A percentile compares a stretch with the other conserved stretches of the same genome.
Evolutionary conservation across 352 stramenopile genomes (phyloP).

Genomic region (Phytophthora pinifolia): DNA sequence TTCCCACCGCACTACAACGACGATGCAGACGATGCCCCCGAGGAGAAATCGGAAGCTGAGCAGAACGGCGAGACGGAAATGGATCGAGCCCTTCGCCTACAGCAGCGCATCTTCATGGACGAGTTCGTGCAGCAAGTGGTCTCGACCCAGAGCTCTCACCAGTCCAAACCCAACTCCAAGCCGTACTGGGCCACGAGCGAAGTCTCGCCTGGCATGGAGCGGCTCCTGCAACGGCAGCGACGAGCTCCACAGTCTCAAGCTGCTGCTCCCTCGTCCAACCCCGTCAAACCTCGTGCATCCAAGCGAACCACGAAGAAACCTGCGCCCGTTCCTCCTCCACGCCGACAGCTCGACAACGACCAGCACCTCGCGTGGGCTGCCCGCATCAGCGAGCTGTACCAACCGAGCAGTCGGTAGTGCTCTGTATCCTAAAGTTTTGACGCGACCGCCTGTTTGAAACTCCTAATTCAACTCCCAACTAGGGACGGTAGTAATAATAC

Average conservation of each 20-base stretch:
- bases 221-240: conserved; percentile 27
- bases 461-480: not conserved
- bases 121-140: conserved; percentile 59
- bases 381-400: conserved; percentile 60
- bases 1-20: conserved; percentile 7
- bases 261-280: conserved; percentile 8
- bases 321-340: conserved; percentile 1
- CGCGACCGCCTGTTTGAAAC: not conserved
- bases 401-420: conserved; percentile 12
- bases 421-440: conserved; percentile 1
- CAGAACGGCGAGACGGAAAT: conserved; percentile 20
- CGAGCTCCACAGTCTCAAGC: conserved; percentile 12
- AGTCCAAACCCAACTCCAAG: conserved; percentile 1
- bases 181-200: conserved; percentile 25
- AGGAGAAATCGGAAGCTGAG: conserved; percentile 2
- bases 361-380: conserved; percentile 61
- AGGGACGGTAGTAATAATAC: not conserved
- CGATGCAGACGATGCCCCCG: conserved; percentile 17
- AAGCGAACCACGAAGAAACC: conserved; percentile 10
- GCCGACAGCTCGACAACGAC: conserved; percentile 31
- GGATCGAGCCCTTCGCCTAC: conserved; percentile 38
- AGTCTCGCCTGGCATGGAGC: conserved; percentile 28
- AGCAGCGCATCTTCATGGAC: conserved; percentile 55
- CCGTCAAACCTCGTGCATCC: not conserved
- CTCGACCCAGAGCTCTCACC: not conserved